A percentile compares a stretch with the other conserved stretches of the same genome.
These are phyloP conservation scores for Apium graveolens DNA, from an alignment of 129 eudicot genomes.

Conservation along the genomic window DNA sequence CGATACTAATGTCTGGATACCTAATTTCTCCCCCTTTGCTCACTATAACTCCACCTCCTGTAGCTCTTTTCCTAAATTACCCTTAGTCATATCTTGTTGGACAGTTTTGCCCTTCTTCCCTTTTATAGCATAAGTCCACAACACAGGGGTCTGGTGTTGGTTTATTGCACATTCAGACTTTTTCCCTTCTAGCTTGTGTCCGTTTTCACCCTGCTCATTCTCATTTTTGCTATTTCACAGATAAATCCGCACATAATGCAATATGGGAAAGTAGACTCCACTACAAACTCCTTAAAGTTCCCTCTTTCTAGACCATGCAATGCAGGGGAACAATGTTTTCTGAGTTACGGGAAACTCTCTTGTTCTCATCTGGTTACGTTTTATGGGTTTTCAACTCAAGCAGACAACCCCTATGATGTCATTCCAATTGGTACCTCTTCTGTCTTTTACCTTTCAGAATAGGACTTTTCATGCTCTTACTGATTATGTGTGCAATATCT, in stretches of 20 bases:
- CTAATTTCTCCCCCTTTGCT: too few species aligned
- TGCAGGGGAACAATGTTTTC: slow-evolving; percentile 75
- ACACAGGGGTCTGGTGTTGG: too few species aligned
- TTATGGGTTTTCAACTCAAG: slow-evolving; percentile 74
- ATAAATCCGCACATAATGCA: slow-evolving; percentile 72
- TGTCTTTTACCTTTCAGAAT: background rate
- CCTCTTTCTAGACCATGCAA: slow-evolving; percentile 72
- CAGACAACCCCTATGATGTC: slow-evolving; percentile 68
- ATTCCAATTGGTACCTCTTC: slow-evolving; percentile 62
- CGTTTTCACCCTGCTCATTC: background rate
- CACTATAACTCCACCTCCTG: too few species aligned
- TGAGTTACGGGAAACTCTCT: slow-evolving; percentile 74
- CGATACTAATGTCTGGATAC: too few species aligned
- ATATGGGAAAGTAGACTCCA: slow-evolving; percentile 68
- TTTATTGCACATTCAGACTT: too few species aligned
- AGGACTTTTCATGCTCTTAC: background rate
- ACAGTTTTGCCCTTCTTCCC: too few species aligned
- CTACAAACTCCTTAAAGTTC: slow-evolving; percentile 53
- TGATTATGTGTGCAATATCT: background rate
- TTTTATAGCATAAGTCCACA: too few species aligned
- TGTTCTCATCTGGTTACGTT: slow-evolving; percentile 68
- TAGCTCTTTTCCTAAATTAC: too few species aligned
- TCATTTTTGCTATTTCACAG: slow-evolving; percentile 26
- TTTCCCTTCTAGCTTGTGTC: background rate
- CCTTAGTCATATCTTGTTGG: too few species aligned